A percentile compares a stretch with the other conserved stretches of the same genome.
phyloP scores from a whole-genome alignment of 2,329 filamentous ascomycete species.

The Dactylellina drechsleri region DNA sequence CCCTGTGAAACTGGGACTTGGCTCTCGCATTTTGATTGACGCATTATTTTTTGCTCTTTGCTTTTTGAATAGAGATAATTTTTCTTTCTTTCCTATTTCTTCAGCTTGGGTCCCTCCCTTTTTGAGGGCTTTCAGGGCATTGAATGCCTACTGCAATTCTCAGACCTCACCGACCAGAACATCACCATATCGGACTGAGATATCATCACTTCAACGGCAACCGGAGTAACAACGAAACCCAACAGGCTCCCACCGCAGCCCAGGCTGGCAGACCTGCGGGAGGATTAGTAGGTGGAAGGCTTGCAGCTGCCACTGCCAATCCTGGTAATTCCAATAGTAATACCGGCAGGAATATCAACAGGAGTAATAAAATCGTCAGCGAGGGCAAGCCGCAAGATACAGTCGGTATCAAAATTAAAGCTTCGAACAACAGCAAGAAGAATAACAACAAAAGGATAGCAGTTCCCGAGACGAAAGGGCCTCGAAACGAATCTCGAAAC shows the following conservation, averaged over 20 bases:
- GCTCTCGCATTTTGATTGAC: slow-evolving; percentile 47
- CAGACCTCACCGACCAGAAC: slow-evolving; percentile 37
- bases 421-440: too few relatives aligned
- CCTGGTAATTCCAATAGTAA: slow-evolving; percentile 21
- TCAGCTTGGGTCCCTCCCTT: slow-evolving; percentile 40
- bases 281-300: slow-evolving; percentile 40
- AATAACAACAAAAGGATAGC: too few relatives aligned
- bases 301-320: slow-evolving; percentile 16
- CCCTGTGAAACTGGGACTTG: slow-evolving; percentile 36
- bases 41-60: slow-evolving; percentile 33
- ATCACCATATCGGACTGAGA: slow-evolving; percentile 37
- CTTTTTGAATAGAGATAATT: slow-evolving; percentile 30
- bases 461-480: too few relatives aligned
- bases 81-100: slow-evolving; percentile 28
- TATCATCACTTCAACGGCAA: slow-evolving; percentile 35
- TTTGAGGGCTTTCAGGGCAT: slow-evolving; percentile 38
- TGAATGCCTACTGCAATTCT: slow-evolving; percentile 52
- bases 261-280: slow-evolving; percentile 44
- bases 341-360: slow-evolving; percentile 8
- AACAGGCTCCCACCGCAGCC: slow-evolving; percentile 12
- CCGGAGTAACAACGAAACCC: slow-evolving; percentile 8
- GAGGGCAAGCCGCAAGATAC: background rate
- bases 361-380: background rate
- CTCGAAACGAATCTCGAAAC: slow-evolving; percentile 10
- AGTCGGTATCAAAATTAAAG: background rate